phyloP scores from a whole-genome alignment of 306 rosid genomes.

The Cucumis cinereus region DNA sequence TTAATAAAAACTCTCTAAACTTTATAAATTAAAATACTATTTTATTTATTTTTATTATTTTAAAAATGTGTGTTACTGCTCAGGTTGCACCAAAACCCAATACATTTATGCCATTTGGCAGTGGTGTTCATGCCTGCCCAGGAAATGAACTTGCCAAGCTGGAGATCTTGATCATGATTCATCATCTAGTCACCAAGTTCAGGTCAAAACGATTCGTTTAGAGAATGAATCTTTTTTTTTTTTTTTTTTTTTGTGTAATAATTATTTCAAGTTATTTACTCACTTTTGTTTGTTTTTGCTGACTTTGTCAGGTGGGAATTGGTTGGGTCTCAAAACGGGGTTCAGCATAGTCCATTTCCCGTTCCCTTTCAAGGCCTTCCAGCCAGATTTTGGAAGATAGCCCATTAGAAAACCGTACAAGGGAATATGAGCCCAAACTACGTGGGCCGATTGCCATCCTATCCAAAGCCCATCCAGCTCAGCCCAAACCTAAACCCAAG shows the following conservation, averaged over 20 bases:
- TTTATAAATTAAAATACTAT: background rate
- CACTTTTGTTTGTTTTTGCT: background rate
- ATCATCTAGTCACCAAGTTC: slow-evolving; percentile 75
- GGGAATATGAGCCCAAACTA: background rate
- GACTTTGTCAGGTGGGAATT: slow-evolving; percentile 57
- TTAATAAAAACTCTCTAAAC: too few species aligned
- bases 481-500: background rate
- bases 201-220: slow-evolving; percentile 28
- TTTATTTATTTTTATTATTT: background rate
- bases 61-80: background rate
- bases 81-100: slow-evolving; percentile 80
- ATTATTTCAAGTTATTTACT: background rate
- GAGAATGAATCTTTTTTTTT: too few species aligned
- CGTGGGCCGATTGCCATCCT: background rate
- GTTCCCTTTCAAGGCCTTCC: slow-evolving; percentile 74
- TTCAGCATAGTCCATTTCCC: slow-evolving; percentile 77
- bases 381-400: slow-evolving; percentile 53
- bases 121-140: slow-evolving; percentile 88
- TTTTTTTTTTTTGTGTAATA: background rate
- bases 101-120: slow-evolving; percentile 89
- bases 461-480: background rate
- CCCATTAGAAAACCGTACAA: background rate
- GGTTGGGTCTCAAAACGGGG: slow-evolving; percentile 50
- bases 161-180: slow-evolving; percentile 67
- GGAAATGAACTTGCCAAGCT: slow-evolving; percentile 95